phyloP scores from a whole-genome alignment of 176 grass and related monocot species.

The Puya raimondii region DNA sequence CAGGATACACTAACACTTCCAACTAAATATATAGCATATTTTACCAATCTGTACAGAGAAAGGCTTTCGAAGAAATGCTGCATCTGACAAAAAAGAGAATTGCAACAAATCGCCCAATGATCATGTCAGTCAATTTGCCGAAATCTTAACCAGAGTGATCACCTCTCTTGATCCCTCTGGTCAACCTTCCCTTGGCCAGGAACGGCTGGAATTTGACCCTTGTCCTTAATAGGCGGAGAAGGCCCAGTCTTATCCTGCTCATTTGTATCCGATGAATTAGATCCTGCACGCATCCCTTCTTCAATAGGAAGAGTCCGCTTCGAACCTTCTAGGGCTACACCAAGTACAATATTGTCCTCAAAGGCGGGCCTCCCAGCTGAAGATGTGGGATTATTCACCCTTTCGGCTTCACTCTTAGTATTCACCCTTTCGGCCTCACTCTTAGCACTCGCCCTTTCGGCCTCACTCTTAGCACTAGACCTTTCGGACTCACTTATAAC shows the following conservation, averaged over 20 bases:
- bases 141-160: constrained; percentile 5
- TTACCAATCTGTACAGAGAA: neutral
- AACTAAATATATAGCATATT: neutral
- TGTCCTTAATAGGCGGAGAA: constrained; percentile 47
- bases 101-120: neutral
- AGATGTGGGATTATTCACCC: constrained; percentile 7
- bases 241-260: constrained; percentile 46
- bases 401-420: constrained; percentile 55
- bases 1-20: neutral
- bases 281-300: constrained; percentile 42
- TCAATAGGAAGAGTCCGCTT: constrained; percentile 87
- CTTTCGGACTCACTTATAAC: too few relatives aligned
- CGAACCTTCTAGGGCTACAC: constrained; percentile 90
- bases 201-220: constrained; percentile 21
- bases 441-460: too few relatives aligned
- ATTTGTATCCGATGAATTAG: constrained; percentile 48
- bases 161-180: constrained; percentile 42
- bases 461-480: too few relatives aligned
- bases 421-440: neutral
- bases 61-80: neutral
- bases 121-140: neutral
- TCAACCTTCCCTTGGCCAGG: constrained; percentile 42
- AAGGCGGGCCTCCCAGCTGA: constrained; percentile 47
- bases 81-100: neutral
- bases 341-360: constrained; percentile 92